Percentiles rank a stretch among this genome's conserved stretches.
These are phyloP conservation scores for Stylosanthes scabra DNA, from an alignment of 331 rosid species.

Conservation along the genomic window DNA sequence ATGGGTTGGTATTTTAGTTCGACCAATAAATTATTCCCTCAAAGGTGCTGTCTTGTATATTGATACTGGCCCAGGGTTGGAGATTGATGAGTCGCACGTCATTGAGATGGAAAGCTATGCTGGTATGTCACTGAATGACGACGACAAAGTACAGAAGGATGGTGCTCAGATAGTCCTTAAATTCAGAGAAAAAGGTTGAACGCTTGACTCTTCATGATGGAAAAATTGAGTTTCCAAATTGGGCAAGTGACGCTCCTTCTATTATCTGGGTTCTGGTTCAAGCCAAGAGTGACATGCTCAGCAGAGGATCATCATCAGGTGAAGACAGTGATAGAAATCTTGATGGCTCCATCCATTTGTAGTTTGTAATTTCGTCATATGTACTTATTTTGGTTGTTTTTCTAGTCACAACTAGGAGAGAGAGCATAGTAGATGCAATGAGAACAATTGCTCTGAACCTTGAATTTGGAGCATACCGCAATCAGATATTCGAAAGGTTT, in stretches of 20 bases:
- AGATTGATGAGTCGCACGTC: conserved; percentile 65
- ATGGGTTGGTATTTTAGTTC: conserved; percentile 91
- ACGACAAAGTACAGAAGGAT: conserved; percentile 40
- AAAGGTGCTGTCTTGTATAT: conserved; percentile 87
- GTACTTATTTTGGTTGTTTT: conserved; percentile 33
- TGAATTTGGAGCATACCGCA: conserved; percentile 88
- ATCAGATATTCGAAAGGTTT: conserved; percentile 93
- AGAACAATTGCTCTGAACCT: conserved; percentile 95
- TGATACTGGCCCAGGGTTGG: conserved; percentile 97
- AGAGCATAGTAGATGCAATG: conserved; percentile 95
- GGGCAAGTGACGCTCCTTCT: conserved; percentile 89
- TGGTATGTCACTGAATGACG: conserved; percentile 50
- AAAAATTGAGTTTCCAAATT: conserved; percentile 86
- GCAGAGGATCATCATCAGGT: conserved; percentile 96
- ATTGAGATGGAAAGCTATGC: conserved; percentile 85
- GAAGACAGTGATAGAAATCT: conserved; percentile 39
- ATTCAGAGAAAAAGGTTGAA: conserved; percentile 55
- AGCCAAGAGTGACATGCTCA: conserved; percentile 75
- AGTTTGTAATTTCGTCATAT: conserved; percentile 21
- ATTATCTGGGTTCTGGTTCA: conserved; percentile 87
- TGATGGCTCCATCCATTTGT: conserved; percentile 5
- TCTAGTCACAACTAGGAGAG: conserved; percentile 76
- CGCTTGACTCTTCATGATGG: conserved; percentile 62
- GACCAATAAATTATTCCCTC: conserved; percentile 90
- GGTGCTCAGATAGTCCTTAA: conserved; percentile 49